phyloP scores from a whole-genome alignment of 768 basidiomycete genomes.

The Clathrus columnatus region DNA sequence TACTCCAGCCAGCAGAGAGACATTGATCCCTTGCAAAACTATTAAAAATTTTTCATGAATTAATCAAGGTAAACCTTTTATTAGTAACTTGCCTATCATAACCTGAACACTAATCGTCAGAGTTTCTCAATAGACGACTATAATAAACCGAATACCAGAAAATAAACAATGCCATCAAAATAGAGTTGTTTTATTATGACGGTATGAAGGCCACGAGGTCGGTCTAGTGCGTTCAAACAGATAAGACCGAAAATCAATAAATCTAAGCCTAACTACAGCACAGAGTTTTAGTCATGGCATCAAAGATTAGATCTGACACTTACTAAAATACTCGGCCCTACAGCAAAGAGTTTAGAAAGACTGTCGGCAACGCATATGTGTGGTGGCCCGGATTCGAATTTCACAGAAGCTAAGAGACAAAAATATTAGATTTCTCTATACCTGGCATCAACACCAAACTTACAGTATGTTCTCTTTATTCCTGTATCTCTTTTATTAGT shows the following conservation, averaged over 20 bases:
- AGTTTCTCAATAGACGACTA: not conserved
- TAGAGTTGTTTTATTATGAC: slow-evolving; percentile 23
- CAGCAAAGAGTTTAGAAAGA: not conserved
- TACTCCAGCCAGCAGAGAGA: not conserved
- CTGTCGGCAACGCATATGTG: too few species aligned
- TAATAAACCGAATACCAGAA: slow-evolving; percentile 25
- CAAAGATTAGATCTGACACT: not conserved
- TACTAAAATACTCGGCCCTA: not conserved
- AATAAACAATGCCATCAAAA: slow-evolving; percentile 28
- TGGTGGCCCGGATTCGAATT: too few species aligned
- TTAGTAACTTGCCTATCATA: not conserved
- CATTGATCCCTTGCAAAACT: not conserved
- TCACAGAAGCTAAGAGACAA: too few species aligned
- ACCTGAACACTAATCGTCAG: not conserved
- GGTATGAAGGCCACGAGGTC: slow-evolving; percentile 21
- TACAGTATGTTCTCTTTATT: not conserved
- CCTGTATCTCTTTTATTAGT: not conserved
- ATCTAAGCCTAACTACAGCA: not conserved
- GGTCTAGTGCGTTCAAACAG: slow-evolving; percentile 27
- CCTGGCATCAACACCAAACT: not conserved
- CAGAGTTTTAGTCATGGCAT: not conserved
- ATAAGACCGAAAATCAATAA: slow-evolving; percentile 20
- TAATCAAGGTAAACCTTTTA: not conserved
- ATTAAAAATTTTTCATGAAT: not conserved
- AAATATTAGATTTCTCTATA: not conserved